A percentile compares a stretch with the other conserved stretches of the same genome.
Conservation (phyloP, 257 asterid genomes). For the Haberlea rhodopensis region DNA sequence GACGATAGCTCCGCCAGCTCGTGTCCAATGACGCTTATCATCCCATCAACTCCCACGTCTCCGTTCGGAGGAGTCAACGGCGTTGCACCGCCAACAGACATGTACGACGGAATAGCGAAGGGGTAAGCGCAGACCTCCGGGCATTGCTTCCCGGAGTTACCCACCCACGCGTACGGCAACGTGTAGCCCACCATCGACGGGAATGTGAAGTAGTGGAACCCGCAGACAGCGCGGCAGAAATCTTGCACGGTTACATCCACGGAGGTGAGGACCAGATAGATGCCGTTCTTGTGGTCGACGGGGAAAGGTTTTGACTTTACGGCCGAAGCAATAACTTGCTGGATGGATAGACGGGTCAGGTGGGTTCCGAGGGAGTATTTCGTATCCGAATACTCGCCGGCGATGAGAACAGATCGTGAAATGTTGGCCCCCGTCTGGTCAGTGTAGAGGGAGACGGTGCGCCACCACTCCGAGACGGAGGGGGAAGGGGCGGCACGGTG, state of each 20-base stretch:
- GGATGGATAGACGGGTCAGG: conserved; percentile 69
- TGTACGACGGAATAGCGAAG: conserved; percentile 73
- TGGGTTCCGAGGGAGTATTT: conserved; percentile 59
- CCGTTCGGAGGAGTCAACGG: conserved; percentile 63
- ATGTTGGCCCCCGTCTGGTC: conserved; percentile 87
- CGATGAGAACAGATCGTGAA: conserved; percentile 55
- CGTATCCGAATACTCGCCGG: conserved; percentile 68
- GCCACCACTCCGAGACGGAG: conserved; percentile 87
- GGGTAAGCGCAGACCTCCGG: conserved; percentile 96
- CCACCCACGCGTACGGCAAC: conserved; percentile 83
- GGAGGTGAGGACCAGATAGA: conserved; percentile 74
- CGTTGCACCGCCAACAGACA: conserved; percentile 68
- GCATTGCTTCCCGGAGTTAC: conserved; percentile 80
- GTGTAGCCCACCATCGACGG: conserved; percentile 82
- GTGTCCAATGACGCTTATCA: conserved; percentile 86
- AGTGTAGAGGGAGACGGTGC: conserved; percentile 67
- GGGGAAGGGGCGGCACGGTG: conserved; percentile 57
- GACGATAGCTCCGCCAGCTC: conserved; percentile 90
- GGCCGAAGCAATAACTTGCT: conserved; percentile 66
- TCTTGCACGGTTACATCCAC: conserved; percentile 79
- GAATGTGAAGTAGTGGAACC: conserved; percentile 91
- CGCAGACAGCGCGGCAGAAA: conserved; percentile 89
- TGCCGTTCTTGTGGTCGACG: conserved; percentile 79
- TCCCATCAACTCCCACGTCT: conserved; percentile 77
- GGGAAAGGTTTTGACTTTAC: conserved; percentile 66